Evolutionary conservation across 176 grass and related monocot genomes (phyloP), one percentile per base, ranked within the genome.

Genomic region (Puccinellia tenuiflora): DNA sequence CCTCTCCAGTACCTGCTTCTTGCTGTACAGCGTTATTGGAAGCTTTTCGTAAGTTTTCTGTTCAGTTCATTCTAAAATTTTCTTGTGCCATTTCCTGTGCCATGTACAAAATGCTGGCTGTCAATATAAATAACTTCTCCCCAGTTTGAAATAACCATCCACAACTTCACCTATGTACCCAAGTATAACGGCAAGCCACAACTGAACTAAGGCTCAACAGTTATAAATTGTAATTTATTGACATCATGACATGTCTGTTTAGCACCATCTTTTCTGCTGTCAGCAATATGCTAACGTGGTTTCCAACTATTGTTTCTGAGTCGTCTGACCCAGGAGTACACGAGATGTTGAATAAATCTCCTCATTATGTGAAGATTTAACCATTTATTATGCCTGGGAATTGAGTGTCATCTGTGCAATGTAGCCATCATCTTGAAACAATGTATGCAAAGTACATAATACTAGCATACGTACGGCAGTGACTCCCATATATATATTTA

Each of bases 21-120:
- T 99, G 97, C 46, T 99, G 97, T 68, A 94, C 91, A 81, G 93
- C 89, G 72, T 92, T 99, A 73, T 66, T 96, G 74, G 97, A 99
- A 94, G 90, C 97, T 73, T 99, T 90, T 69, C 90, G 97, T 99
- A 99, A 90, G 90, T 90, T 39, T 70, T 73, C 5, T 59, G 24
- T 37, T 73, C 28, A 57, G 17, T 72, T 81, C 79, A 81, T 63
- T 15, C 60, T 37, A 62, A 25, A 40, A 53, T 76, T 6, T 45
- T 52, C 72, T 55, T 56, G 21, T 42, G 29, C 68, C 34, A 42
- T 78, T 86, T 81, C 8, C 15, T 87, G 35, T 82, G 34, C 69
- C 38, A 51, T 70, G 51, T 69, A 76, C 43, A 55, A 56, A 46
- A n/a, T 57, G 12, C 48, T 62, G 40, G 62, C 7, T 7, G 16